Conservation (phyloP, 495 filamentous ascomycete species). For the Penicillium antarcticum region DNA sequence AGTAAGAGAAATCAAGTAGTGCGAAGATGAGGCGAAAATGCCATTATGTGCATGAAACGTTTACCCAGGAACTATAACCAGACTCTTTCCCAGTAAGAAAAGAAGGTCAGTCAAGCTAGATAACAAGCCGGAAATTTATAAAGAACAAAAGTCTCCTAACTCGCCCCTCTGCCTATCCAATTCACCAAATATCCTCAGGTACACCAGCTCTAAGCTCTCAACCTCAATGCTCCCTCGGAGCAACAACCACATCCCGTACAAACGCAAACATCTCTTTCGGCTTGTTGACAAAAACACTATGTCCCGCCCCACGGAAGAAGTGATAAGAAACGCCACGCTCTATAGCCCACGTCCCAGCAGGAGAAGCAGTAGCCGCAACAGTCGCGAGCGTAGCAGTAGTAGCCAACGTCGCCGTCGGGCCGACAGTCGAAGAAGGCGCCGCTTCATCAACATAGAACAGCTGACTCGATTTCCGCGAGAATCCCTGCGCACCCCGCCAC, state of each 20-base stretch:
- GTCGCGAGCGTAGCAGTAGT: not conserved
- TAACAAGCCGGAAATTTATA: no score
- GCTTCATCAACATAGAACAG: slow-evolving; percentile 27
- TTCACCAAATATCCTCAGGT: not conserved
- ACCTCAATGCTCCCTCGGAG: slow-evolving; percentile 1
- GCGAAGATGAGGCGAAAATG: no score
- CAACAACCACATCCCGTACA: slow-evolving; percentile 36
- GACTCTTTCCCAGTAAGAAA: no score
- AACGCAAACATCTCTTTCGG: slow-evolving; percentile 38
- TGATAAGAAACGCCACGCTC: slow-evolving; percentile 37
- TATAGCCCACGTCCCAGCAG: slow-evolving; percentile 26
- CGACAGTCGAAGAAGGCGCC: slow-evolving; percentile 3
- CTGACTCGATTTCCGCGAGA: slow-evolving; percentile 12
- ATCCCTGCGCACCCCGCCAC: slow-evolving; percentile 31
- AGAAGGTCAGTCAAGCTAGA: no score
- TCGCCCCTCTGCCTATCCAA: no score
- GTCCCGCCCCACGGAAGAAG: slow-evolving; percentile 31
- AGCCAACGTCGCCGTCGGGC: not conserved
- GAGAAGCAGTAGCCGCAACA: not conserved
- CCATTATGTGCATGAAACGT: no score
- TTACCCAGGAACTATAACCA: no score
- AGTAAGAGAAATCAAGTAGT: no score
- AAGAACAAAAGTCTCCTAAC: no score
- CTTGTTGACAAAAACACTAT: slow-evolving; percentile 35
- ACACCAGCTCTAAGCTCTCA: not conserved